Evolutionary conservation across 2,329 filamentous ascomycete genomes (phyloP), one percentile per base, ranked within the genome.

Genomic region (Aspergillus novoparasiticus): DNA sequence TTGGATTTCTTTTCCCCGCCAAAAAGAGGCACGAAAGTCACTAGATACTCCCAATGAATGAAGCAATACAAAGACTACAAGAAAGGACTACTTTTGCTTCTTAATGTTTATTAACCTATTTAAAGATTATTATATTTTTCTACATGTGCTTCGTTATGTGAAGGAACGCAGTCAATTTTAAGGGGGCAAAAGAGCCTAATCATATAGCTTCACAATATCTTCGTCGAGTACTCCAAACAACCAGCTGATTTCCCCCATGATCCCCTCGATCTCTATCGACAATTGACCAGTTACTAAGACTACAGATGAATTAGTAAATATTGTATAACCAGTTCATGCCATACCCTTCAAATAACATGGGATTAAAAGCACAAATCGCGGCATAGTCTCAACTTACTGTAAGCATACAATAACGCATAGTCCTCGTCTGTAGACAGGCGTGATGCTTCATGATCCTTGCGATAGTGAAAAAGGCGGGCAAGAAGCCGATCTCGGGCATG

Each of bases 361-460:
- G 48, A 21, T 26, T 26, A 2, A 32, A 34, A 6, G 12, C 28
- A n/a, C 9, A 12, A 32, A n/a, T 26, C 16, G 9, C 16, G 10
- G 48, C 9, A n/a, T 30, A 32, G 28, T 19, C 26, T 51, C 48
- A 12, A 80, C 84, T 76, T 73, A 87, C 85, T 92, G 80, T 97
- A 99, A 21, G 94, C 94, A 79, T 98, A 99, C 50, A 98, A 79
- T 68, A 98, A 81, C 66, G 94, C 93, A 76, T 95, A 98, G 74
- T 99, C 95, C 66, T 83, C 81, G 60, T 84, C 82, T 2, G 76
- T 80, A 2, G 79, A 80, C 30, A 75, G 70, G 19, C 77, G 79
- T 61, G 81, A 83, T 28, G 75, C 73, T 2, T 83, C 82, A 60
- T 89, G 87, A 60, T 90, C 87, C 74, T 91, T 90, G 61, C 94